Conservation (phyloP, 768 basidiomycete genomes). For the Lyophyllum decastes region DNA sequence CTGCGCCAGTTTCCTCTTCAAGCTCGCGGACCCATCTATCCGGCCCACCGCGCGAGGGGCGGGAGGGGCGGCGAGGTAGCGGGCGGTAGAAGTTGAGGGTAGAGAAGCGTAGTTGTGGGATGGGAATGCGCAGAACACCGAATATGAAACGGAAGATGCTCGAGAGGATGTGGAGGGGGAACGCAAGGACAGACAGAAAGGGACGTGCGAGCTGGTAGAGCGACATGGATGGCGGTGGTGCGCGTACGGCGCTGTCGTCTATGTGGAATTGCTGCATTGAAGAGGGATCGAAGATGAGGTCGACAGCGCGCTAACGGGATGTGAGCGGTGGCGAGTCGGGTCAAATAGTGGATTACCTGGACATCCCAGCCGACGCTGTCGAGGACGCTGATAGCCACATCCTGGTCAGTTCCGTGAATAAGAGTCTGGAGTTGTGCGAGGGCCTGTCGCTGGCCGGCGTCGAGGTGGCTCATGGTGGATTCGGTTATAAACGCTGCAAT, state of each 20-base stretch:
- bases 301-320: constrained; percentile 52
- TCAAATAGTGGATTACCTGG: constrained; percentile 38
- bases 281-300: constrained; percentile 52
- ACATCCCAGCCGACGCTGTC: constrained; percentile 72
- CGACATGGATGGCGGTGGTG: constrained; percentile 21
- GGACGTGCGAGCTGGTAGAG: constrained; percentile 28
- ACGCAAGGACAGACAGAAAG: constrained; percentile 50
- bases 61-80: constrained; percentile 34
- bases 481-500: constrained; percentile 1
- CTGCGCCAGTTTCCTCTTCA: constrained; percentile 84
- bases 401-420: constrained; percentile 60
- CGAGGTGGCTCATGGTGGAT: constrained; percentile 19
- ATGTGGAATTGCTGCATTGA: constrained; percentile 45
- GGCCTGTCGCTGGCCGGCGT: constrained; percentile 24
- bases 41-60: constrained; percentile 45
- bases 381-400: constrained; percentile 61
- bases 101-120: constrained; percentile 57
- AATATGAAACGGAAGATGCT: constrained; percentile 67
- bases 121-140: constrained; percentile 63
- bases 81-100: constrained; percentile 48
- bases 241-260: constrained; percentile 46
- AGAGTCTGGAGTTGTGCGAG: constrained; percentile 55
- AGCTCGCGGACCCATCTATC: constrained; percentile 80
- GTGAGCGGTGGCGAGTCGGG: neutral
- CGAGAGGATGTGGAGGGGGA: constrained; percentile 62